Conservation (phyloP, 306 rosid species). For the Rosa persica region DNA sequence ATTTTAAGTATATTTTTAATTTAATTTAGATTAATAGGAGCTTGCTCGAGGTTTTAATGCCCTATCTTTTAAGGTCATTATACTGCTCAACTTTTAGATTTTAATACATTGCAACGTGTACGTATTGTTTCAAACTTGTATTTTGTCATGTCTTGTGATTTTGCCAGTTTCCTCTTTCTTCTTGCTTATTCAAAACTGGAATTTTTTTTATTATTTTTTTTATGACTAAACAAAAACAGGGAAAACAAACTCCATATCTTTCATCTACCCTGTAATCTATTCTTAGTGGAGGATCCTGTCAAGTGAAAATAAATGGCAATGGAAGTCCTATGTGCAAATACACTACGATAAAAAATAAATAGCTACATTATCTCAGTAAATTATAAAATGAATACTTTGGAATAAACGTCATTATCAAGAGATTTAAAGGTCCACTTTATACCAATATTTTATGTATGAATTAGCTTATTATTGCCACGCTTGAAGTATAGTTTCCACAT, state of each 20-base stretch:
- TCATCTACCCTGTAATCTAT: neutral
- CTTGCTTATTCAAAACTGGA: too few relatives aligned
- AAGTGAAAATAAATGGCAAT: neutral
- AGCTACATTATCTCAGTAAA: neutral
- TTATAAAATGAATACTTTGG: neutral
- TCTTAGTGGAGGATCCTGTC: neutral
- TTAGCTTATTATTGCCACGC: neutral
- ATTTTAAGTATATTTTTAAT: too few relatives aligned
- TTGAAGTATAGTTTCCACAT: neutral
- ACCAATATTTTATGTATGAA: neutral
- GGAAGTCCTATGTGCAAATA: conserved; percentile 6
- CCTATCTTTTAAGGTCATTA: too few relatives aligned
- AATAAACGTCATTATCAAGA: neutral
- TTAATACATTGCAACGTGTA: too few relatives aligned
- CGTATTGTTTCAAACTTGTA: too few relatives aligned
- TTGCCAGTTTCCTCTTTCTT: too few relatives aligned
- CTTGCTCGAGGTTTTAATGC: too few relatives aligned
- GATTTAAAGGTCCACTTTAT: conserved; percentile 2
- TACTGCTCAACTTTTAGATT: too few relatives aligned
- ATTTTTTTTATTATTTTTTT: neutral
- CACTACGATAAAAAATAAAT: neutral
- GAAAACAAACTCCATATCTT: too few relatives aligned
- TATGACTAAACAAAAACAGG: too few relatives aligned
- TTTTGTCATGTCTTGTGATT: too few relatives aligned
- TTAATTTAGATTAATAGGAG: too few relatives aligned